Base-by-base conservation (phyloP, 148 eudicot genomes). In the Camellia granthamiana region DNA sequence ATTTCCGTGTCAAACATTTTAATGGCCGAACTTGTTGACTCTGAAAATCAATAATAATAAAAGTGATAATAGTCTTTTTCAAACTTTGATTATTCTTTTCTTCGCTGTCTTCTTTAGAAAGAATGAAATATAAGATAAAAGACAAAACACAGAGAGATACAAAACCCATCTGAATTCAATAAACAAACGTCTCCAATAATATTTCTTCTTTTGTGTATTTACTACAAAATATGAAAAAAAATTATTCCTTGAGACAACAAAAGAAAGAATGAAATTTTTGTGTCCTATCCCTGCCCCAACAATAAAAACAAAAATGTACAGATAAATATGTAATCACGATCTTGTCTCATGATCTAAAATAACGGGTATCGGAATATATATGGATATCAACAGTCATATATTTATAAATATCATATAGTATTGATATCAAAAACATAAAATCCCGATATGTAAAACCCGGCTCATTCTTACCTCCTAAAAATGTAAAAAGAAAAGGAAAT, bases 11-110 rank as follows among this genome's bases (percentile, higher is more conserved):
- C 38, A 30, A 30, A 30, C 38, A 30, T 30, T 30, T 30, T 30
- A 16, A 12, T 84, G 82, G 87, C 85, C 79, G 87, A 23, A 66
- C 51, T 81, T 80, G 72, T 87, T 89, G 90, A 89, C 88, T 83
- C 61, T 16, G 61, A 16, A 49, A 30, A 30, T 30, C 38, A 30
- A 30, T 30, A 30, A 30, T n/a, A 7, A 66, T 14, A 3, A 9
- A 46, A 11, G 43, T 16, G n/a, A 23, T 62, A 47, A 58, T 67
- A 77, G 58, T 19, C 58, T 42, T 55, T 77, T 64, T 38, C 80
- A 54, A 72, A 10, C 47, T 11, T 44, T 72, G 55, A 60, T 49
- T 78, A 68, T 72, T 72, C 58, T 44, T 73, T 63, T 47, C 43
- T 78, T 71, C 23, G 21, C 18, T 70, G 18, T 65, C 43, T 6